A percentile compares a stretch with the other conserved stretches of the same genome.
Conservation (phyloP, 176 grass and related monocot species). For the Aegilops longissima region DNA sequence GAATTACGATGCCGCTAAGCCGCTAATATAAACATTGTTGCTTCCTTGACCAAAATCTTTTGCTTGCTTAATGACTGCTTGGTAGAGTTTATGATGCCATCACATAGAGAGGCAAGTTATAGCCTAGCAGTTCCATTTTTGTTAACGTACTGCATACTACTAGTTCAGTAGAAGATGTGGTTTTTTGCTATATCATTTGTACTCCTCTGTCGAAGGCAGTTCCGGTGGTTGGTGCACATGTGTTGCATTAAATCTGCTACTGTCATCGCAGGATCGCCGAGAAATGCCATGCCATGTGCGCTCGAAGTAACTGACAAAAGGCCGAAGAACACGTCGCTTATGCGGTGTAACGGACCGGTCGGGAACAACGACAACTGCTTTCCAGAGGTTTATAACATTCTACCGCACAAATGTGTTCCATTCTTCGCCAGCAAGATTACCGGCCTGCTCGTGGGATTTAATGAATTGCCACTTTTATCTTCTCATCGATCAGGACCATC, state of each 20-base stretch:
- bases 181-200: not conserved
- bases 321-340: not conserved
- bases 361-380: not conserved
- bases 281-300: slow-evolving; percentile 34
- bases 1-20: not conserved
- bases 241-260: not conserved
- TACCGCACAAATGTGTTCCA: not conserved
- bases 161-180: not conserved
- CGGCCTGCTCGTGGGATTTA: not conserved
- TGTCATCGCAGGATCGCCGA: slow-evolving; percentile 15
- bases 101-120: not conserved
- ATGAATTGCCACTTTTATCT: slow-evolving; percentile 14
- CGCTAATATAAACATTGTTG: not conserved
- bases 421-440: not conserved
- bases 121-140: not conserved
- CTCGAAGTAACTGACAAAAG: slow-evolving; percentile 25
- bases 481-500: slow-evolving; percentile 20
- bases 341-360: not conserved
- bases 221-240: not conserved
- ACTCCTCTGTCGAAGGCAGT: not conserved
- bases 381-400: slow-evolving; percentile 7
- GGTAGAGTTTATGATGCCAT: not conserved
- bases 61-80: not conserved
- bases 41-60: not conserved
- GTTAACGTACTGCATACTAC: not conserved